Percentiles rank a stretch among this genome's conserved stretches.
Evolutionary conservation across 805 yeast species (phyloP).

Genomic region (Suhomyces sp.): DNA sequence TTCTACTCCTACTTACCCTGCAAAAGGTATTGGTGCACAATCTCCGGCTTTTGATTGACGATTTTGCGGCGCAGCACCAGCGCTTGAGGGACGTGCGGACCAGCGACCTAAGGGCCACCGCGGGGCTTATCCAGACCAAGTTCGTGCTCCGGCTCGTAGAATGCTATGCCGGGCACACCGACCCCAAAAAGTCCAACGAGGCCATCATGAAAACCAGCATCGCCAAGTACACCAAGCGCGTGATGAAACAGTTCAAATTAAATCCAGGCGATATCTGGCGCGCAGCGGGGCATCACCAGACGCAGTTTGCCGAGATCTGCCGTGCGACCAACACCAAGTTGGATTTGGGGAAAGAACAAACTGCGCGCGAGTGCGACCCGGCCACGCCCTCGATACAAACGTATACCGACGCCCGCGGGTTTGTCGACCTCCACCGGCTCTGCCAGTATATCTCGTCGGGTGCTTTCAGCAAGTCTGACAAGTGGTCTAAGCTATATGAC

Average conservation of each 20-base stretch:
- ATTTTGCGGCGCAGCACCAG: not conserved
- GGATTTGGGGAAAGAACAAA: not conserved
- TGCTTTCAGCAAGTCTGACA: too few relatives aligned
- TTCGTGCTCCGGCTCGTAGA: not conserved
- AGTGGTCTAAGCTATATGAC: constrained; percentile 16
- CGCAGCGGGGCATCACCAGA: not conserved
- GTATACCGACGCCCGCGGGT: constrained; percentile 16
- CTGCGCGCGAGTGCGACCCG: not conserved
- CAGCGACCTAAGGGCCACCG: not conserved
- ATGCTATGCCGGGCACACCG: not conserved
- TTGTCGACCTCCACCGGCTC: constrained; percentile 18
- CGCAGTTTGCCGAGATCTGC: not conserved
- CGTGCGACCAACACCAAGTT: not conserved
- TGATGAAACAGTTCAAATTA: constrained; percentile 4
- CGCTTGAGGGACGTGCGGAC: not conserved
- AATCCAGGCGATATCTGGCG: not conserved
- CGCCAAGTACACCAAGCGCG: constrained; percentile 2
- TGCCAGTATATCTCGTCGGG: constrained; percentile 20
- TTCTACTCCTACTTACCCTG: constrained; percentile 5
- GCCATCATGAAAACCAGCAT: constrained; percentile 2
- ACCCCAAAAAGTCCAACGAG: not conserved
- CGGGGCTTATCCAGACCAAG: not conserved
- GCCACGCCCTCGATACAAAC: constrained; percentile 6
- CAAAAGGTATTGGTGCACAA: constrained; percentile 7
- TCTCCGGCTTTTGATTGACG: constrained; percentile 11